phyloP scores from a whole-genome alignment of 768 basidiomycete genomes.

The Suillus tomentosus region DNA sequence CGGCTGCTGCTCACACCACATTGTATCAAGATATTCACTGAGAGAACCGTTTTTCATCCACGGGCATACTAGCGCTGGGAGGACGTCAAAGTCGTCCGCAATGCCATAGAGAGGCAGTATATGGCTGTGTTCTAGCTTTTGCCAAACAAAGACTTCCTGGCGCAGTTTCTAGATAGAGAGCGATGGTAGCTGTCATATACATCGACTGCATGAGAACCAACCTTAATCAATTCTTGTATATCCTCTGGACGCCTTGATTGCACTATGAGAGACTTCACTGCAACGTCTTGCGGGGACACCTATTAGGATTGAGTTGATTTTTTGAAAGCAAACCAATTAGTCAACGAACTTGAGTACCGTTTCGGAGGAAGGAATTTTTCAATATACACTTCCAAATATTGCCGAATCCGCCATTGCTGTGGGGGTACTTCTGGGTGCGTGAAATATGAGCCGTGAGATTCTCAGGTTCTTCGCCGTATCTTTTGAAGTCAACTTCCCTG shows the following conservation, averaged over 20 bases:
- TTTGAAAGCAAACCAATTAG: not conserved
- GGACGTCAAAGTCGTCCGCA: slow-evolving; percentile 18
- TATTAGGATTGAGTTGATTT: not conserved
- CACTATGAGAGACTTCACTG: not conserved
- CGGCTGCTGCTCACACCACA: not conserved
- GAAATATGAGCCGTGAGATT: not conserved
- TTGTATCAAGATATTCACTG: slow-evolving; percentile 14
- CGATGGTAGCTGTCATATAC: not conserved
- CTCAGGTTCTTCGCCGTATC: not conserved
- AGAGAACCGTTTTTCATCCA: slow-evolving; percentile 29
- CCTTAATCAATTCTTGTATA: not conserved
- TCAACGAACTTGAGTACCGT: not conserved
- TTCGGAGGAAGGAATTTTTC: not conserved
- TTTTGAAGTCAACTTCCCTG: not conserved
- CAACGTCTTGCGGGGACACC: not conserved
- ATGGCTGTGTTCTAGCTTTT: slow-evolving; percentile 19
- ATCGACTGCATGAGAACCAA: not conserved
- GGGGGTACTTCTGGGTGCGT: not conserved
- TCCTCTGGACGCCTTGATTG: not conserved
- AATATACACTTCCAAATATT: not conserved
- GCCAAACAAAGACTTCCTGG: slow-evolving; percentile 27
- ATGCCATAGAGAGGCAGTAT: slow-evolving; percentile 22
- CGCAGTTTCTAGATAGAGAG: slow-evolving; percentile 16
- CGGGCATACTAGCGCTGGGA: slow-evolving; percentile 26
- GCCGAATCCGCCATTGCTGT: not conserved